Evolutionary conservation across 2,329 filamentous ascomycete genomes (phyloP).

Genomic region (Cercospora janseana): DNA sequence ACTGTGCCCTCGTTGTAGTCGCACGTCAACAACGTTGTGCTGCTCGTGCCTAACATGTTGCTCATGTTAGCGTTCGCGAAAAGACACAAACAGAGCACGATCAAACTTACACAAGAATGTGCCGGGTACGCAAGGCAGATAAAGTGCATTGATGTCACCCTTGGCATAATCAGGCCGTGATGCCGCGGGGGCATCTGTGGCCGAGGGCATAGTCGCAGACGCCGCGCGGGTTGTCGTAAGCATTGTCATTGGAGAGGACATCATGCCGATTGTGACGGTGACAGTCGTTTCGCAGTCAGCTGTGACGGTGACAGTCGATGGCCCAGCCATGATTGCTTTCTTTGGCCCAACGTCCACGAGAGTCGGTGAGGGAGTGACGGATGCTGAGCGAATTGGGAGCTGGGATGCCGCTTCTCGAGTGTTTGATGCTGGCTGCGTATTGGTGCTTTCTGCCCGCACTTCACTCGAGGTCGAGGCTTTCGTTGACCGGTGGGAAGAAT

Average conservation of each 20-base stretch:
- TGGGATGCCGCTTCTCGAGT: no score
- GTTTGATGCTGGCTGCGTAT: not conserved
- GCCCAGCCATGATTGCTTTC: not conserved
- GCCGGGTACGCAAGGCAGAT: conserved; percentile 41
- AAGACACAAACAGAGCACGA: not conserved
- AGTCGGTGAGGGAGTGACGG: conserved; percentile 1
- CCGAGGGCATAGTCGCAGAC: conserved; percentile 5
- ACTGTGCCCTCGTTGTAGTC: conserved; percentile 32
- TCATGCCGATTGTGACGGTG: conserved; percentile 24
- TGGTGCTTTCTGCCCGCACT: not conserved
- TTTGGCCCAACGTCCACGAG: not conserved
- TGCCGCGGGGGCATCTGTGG: conserved; percentile 12
- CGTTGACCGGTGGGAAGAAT: not conserved
- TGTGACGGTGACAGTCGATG: conserved; percentile 23
- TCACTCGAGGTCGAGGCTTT: not conserved
- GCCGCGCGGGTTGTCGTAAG: not conserved
- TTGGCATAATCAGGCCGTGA: conserved; percentile 30
- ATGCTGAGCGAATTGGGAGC: not conserved
- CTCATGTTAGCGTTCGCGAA: not conserved
- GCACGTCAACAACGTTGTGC: conserved; percentile 40
- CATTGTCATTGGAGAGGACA: not conserved
- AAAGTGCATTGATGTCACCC: conserved; percentile 31
- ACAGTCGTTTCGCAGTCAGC: conserved; percentile 28
- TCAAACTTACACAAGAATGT: conserved; percentile 41
- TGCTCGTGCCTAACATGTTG: not conserved